Conservation (phyloP, 2,329 filamentous ascomycete genomes). For the Phaeosphaeriaceae sp. region DNA sequence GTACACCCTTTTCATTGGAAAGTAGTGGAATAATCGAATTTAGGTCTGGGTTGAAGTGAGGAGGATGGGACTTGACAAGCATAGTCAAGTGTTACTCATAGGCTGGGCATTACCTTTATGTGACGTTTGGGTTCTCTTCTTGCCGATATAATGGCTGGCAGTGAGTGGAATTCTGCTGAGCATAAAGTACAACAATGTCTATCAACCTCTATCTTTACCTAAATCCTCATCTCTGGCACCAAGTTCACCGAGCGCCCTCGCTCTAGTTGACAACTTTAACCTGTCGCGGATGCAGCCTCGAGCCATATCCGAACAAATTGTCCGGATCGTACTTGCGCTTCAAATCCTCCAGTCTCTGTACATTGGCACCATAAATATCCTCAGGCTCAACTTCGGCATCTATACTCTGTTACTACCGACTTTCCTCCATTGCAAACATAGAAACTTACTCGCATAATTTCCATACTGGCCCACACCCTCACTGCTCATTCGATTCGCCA, state of each 20-base stretch:
- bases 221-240: too few relatives aligned
- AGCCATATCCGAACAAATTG: slow-evolving; percentile 40
- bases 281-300: slow-evolving; percentile 27
- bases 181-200: too few relatives aligned
- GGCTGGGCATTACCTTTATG: too few relatives aligned
- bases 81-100: too few relatives aligned
- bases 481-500: slow-evolving; percentile 23
- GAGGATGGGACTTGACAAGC: too few relatives aligned
- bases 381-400: slow-evolving; percentile 33
- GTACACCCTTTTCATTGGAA: too few relatives aligned
- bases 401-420: slow-evolving; percentile 4
- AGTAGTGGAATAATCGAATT: too few relatives aligned
- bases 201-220: too few relatives aligned
- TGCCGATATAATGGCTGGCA: too few relatives aligned
- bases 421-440: background rate
- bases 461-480: slow-evolving; percentile 41
- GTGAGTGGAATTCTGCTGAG: too few relatives aligned
- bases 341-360: slow-evolving; percentile 38
- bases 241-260: background rate
- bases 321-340: slow-evolving; percentile 46
- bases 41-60: too few relatives aligned
- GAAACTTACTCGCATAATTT: slow-evolving; percentile 37
- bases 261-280: slow-evolving; percentile 26
- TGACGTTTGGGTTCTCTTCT: too few relatives aligned
- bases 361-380: slow-evolving; percentile 42